Conservation (phyloP, 2,329 filamentous ascomycete genomes). For the Epichloe scottii region DNA sequence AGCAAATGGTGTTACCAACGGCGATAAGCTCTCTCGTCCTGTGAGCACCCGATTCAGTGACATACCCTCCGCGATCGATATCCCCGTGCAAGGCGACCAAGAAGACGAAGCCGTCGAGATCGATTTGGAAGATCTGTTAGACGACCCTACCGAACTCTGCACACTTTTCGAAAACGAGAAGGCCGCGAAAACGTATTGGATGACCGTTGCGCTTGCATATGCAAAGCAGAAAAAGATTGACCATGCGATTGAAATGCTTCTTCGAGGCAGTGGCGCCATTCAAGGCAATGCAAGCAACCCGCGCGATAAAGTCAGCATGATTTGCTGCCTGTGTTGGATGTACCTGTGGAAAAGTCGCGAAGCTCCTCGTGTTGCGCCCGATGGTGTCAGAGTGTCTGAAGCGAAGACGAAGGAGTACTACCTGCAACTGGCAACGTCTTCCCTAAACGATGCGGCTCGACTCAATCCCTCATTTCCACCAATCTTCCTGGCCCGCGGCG, state of each 20-base stretch:
- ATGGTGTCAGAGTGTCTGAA: slow-evolving; percentile 53
- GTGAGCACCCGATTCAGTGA: slow-evolving; percentile 49
- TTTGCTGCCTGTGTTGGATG: slow-evolving; percentile 81
- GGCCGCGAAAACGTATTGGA: slow-evolving; percentile 87
- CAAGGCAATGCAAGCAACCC: slow-evolving; percentile 57
- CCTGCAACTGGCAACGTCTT: slow-evolving; percentile 78
- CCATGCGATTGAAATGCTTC: slow-evolving; percentile 62
- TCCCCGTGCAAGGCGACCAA: slow-evolving; percentile 50
- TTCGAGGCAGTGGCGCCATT: slow-evolving; percentile 60
- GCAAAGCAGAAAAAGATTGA: slow-evolving; percentile 92
- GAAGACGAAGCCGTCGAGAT: slow-evolving; percentile 78
- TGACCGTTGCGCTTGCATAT: slow-evolving; percentile 93
- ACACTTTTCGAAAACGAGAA: slow-evolving; percentile 90
- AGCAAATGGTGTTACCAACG: slow-evolving; percentile 31
- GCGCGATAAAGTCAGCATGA: slow-evolving; percentile 74
- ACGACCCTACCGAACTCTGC: slow-evolving; percentile 91
- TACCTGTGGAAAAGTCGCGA: slow-evolving; percentile 81
- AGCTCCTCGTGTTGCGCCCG: slow-evolving; percentile 50
- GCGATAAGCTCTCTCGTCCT: slow-evolving; percentile 21
- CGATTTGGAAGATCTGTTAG: slow-evolving; percentile 77
- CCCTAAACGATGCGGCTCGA: slow-evolving; percentile 87
- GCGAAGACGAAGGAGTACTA: slow-evolving; percentile 88
- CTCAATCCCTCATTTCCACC: slow-evolving; percentile 89
- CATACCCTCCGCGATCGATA: slow-evolving; percentile 53
- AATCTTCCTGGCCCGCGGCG: slow-evolving; percentile 80